Conservation (phyloP, 2,329 filamentous ascomycete genomes). For the Aspergillus eucalypticola region DNA sequence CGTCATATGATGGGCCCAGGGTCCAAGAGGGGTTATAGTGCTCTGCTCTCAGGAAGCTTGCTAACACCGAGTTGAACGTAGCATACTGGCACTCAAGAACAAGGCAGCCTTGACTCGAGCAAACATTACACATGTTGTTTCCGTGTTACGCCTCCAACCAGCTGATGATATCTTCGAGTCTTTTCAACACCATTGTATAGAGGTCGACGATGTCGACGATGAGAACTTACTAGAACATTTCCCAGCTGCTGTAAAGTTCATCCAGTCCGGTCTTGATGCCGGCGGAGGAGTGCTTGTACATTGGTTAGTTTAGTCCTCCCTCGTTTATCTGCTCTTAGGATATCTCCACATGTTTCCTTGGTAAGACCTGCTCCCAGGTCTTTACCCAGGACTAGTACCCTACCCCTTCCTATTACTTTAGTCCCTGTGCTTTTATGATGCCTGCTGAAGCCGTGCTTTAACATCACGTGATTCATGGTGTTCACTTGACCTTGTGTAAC, state of each 20-base stretch:
- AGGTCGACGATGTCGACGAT: slow-evolving; percentile 88
- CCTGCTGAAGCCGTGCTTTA: neutral
- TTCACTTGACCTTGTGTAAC: slow-evolving; percentile 32
- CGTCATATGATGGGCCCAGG: neutral
- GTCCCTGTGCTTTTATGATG: neutral
- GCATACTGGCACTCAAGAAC: slow-evolving; percentile 76
- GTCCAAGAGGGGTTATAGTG: neutral
- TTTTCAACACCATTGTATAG: slow-evolving; percentile 74
- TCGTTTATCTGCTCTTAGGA: neutral
- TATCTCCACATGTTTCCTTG: neutral
- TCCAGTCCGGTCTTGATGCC: slow-evolving; percentile 69
- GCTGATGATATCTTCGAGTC: slow-evolving; percentile 59
- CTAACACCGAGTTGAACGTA: slow-evolving; percentile 43
- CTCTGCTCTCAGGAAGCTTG: neutral
- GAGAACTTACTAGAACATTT: slow-evolving; percentile 83
- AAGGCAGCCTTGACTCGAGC: slow-evolving; percentile 68
- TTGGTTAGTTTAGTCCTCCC: slow-evolving; percentile 57
- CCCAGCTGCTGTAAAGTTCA: slow-evolving; percentile 76
- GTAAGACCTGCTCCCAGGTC: neutral
- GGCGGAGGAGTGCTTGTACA: slow-evolving; percentile 66
- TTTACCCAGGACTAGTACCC: neutral
- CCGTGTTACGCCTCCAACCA: slow-evolving; percentile 67
- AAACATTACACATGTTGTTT: slow-evolving; percentile 88
- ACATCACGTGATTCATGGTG: neutral
- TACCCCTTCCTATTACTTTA: neutral